phyloP scores from a whole-genome alignment of 2,329 filamentous ascomycete species.

The Hymenoscyphus linearis region DNA sequence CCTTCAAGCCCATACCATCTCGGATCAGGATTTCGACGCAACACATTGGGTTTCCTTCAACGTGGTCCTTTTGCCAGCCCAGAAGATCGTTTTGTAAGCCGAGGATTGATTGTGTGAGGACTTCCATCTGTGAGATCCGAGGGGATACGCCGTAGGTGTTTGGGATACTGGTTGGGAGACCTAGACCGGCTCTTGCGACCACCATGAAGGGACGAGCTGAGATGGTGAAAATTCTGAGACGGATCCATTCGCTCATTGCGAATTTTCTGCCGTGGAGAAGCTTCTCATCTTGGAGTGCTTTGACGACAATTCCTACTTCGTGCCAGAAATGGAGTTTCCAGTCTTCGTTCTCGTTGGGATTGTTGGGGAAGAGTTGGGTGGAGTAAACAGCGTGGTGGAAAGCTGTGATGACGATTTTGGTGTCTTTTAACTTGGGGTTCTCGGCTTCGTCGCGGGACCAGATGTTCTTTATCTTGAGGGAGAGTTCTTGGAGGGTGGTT shows the following conservation, averaged over 20 bases:
- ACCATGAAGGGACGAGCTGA: conserved; percentile 7
- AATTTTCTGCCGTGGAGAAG: conserved; percentile 3
- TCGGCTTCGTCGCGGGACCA: conserved; percentile 1
- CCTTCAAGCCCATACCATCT: background rate
- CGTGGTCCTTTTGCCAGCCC: conserved; percentile 9
- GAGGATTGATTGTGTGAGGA: conserved; percentile 1
- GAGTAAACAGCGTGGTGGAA: conserved; percentile 4
- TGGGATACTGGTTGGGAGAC: conserved; percentile 1
- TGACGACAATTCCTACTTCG: conserved; percentile 3
- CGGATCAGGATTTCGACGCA: conserved; percentile 5
- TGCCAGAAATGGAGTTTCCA: conserved; percentile 9
- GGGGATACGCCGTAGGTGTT: background rate
- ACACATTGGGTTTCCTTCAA: conserved; percentile 5
- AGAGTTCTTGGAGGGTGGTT: background rate
- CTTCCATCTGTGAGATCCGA: conserved; percentile 3
- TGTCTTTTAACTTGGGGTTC: conserved; percentile 3
- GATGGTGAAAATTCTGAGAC: conserved; percentile 6
- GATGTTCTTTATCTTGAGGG: background rate
- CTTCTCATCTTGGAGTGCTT: conserved; percentile 2
- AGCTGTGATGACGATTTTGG: conserved; percentile 5
- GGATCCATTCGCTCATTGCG: conserved; percentile 6
- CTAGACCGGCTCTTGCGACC: background rate
- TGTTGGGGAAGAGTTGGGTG: background rate
- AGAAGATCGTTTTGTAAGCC: conserved; percentile 5
- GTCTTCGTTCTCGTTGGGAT: background rate